phyloP scores from a whole-genome alignment of 1,284 basidiomycete genomes.

The Papiliotrema terrestris region DNA sequence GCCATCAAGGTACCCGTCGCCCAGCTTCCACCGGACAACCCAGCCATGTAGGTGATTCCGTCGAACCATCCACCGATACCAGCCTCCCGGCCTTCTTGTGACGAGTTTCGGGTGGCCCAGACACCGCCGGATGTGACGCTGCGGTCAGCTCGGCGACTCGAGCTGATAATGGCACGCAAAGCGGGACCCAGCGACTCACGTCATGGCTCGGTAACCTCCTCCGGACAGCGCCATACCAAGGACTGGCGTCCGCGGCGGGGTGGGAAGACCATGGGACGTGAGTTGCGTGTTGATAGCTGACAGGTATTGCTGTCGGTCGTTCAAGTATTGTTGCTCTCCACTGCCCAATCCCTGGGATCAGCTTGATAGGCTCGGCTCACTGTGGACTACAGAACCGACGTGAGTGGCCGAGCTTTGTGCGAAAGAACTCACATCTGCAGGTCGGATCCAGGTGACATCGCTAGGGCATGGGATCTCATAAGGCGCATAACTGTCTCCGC shows the following conservation, averaged over 20 bases:
- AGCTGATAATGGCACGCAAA: too few species aligned
- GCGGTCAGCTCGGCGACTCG: background rate
- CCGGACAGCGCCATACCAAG: slow-evolving; percentile 51
- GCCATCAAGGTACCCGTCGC: slow-evolving; percentile 43
- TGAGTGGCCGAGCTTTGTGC: background rate
- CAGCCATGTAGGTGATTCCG: slow-evolving; percentile 45
- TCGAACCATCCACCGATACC: slow-evolving; percentile 45
- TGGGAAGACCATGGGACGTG: slow-evolving; percentile 22
- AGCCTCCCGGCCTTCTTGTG: slow-evolving; percentile 23
- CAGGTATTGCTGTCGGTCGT: slow-evolving; percentile 21
- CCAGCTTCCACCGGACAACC: slow-evolving; percentile 47
- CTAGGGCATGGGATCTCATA: slow-evolving; percentile 41
- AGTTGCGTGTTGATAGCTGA: slow-evolving; percentile 30
- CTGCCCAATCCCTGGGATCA: slow-evolving; percentile 25
- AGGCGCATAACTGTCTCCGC: slow-evolving; percentile 36
- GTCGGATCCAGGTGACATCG: slow-evolving; percentile 39
- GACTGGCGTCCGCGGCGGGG: slow-evolving; percentile 42
- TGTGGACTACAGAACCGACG: background rate
- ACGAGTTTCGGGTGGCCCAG: slow-evolving; percentile 21
- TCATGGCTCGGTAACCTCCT: slow-evolving; percentile 53
- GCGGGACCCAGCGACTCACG: too few species aligned
- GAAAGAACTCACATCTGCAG: slow-evolving; percentile 32
- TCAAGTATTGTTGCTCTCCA: slow-evolving; percentile 34
- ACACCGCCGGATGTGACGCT: slow-evolving; percentile 22
- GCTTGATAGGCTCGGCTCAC: background rate